These are phyloP conservation scores for Trichoderma lentiforme DNA, from an alignment of 2,329 filamentous ascomycete species.

Conservation along the genomic window DNA sequence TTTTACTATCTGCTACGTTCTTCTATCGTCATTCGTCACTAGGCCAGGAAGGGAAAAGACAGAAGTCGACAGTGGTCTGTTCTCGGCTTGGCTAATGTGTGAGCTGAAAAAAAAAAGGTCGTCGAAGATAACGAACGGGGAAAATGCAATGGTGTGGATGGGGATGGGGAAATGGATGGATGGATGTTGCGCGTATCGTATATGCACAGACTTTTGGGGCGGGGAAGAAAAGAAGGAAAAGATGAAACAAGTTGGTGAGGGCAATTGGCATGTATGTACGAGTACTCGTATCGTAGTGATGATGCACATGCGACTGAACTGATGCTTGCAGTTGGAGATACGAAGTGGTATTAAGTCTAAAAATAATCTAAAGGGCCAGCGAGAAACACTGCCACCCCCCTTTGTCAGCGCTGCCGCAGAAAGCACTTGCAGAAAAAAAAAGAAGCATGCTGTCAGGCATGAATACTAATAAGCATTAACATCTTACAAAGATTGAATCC, in stretches of 20 bases:
- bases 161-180: background rate
- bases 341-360: background rate
- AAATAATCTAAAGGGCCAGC: background rate
- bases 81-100: background rate
- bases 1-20: background rate
- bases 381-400: slow-evolving; percentile 11
- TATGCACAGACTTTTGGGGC: background rate
- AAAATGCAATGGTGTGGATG: background rate
- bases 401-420: background rate
- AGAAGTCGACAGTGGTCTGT: background rate
- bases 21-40: background rate
- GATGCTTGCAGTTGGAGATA: background rate
- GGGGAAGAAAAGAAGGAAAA: background rate
- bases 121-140: background rate
- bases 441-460: background rate
- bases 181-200: background rate
- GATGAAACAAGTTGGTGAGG: background rate
- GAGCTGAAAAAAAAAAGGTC: background rate
- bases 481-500: background rate
- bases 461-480: background rate
- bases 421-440: background rate
- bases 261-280: background rate
- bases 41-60: background rate
- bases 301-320: background rate
- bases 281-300: background rate